Percentiles rank a stretch among this genome's conserved stretches.
Evolutionary conservation across 2,329 filamentous ascomycete genomes (phyloP).

Genomic region (Aureobasidium melanogenum): DNA sequence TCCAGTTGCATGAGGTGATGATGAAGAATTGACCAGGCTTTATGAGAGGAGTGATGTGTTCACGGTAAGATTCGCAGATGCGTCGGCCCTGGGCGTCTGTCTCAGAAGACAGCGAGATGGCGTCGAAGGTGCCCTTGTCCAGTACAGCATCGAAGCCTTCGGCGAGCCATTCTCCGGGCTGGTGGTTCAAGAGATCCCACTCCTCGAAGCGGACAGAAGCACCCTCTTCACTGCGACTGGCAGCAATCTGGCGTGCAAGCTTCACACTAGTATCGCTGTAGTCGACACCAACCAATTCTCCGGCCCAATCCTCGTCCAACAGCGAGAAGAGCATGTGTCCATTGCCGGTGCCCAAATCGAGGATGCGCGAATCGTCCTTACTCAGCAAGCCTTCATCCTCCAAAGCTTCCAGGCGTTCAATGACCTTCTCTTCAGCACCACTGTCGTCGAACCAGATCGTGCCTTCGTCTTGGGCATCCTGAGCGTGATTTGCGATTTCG

Average conservation of each 20-base stretch:
- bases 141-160: slow-evolving; percentile 78
- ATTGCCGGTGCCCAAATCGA: slow-evolving; percentile 92
- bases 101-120: slow-evolving; percentile 66
- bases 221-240: slow-evolving; percentile 18
- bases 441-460: slow-evolving; percentile 97
- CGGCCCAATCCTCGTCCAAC: slow-evolving; percentile 56
- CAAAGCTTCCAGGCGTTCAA: slow-evolving; percentile 52
- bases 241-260: slow-evolving; percentile 57
- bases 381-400: slow-evolving; percentile 39
- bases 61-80: slow-evolving; percentile 66
- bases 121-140: slow-evolving; percentile 99
- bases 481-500: slow-evolving; percentile 62
- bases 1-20: slow-evolving; percentile 98
- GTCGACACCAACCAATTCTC: slow-evolving; percentile 75
- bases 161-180: slow-evolving; percentile 46
- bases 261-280: slow-evolving; percentile 69
- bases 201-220: slow-evolving; percentile 39
- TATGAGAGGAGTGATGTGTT: slow-evolving; percentile 59
- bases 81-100: slow-evolving; percentile 44
- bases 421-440: slow-evolving; percentile 71
- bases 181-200: slow-evolving; percentile 42
- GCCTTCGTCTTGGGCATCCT: slow-evolving; percentile 69
- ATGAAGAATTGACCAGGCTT: slow-evolving; percentile 64
- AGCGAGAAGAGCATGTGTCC: slow-evolving; percentile 84
- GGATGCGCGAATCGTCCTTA: slow-evolving; percentile 47